Conservation (phyloP, 768 basidiomycete genomes). For the Pleurotus giganteus region DNA sequence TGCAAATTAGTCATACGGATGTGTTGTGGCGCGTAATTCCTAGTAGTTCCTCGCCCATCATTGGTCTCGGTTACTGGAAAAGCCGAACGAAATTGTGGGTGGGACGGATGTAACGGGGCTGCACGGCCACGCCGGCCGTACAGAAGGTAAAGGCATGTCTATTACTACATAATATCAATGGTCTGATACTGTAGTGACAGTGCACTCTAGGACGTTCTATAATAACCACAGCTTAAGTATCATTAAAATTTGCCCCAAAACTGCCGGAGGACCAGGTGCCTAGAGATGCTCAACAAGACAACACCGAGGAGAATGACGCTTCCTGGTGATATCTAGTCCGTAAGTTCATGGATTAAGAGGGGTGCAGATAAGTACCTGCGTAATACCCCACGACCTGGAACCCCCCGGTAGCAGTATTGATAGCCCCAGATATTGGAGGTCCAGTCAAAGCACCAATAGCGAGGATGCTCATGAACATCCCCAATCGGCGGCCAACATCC, state of each 20-base stretch:
- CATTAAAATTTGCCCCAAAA: constrained; percentile 18
- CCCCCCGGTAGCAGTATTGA: constrained; percentile 42
- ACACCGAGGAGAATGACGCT: constrained; percentile 17
- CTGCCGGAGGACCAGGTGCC: constrained; percentile 13
- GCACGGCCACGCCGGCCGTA: too few species aligned
- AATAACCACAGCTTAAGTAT: too few species aligned
- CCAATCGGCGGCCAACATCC: constrained; percentile 57
- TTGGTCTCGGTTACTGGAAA: too few species aligned
- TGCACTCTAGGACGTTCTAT: too few species aligned
- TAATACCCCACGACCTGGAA: constrained; percentile 48
- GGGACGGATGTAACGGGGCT: too few species aligned
- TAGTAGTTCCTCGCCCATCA: too few species aligned
- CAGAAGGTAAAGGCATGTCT: neutral
- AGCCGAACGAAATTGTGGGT: too few species aligned
- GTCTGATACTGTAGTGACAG: too few species aligned
- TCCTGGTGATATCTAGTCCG: constrained; percentile 6
- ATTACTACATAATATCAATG: too few species aligned
- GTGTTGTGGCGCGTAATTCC: too few species aligned
- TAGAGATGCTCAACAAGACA: constrained; percentile 12
- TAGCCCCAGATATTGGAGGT: constrained; percentile 63
- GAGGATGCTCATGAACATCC: constrained; percentile 50
- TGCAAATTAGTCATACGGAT: too few species aligned
- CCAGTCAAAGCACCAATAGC: constrained; percentile 57
- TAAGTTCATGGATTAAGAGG: neutral
- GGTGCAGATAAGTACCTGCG: constrained; percentile 34